Evolutionary conservation across 805 yeast genomes (phyloP).

Genomic region (Jamesozyma gamospora): DNA sequence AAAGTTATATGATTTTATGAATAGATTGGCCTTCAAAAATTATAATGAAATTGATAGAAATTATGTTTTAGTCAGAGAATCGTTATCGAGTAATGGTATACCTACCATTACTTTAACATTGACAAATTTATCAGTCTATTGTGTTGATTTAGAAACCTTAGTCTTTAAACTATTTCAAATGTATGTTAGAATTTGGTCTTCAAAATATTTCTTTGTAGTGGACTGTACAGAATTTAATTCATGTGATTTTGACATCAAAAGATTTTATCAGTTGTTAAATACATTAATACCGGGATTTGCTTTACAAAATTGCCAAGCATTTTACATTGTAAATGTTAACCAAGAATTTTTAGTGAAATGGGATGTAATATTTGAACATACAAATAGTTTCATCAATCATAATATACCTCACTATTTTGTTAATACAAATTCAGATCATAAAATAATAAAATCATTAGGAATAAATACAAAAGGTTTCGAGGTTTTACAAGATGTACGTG

Average conservation of each 20-base stretch:
- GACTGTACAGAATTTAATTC: conserved; percentile 59
- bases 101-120: conserved; percentile 54
- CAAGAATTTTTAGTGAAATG: conserved; percentile 20
- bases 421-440: conserved; percentile 38
- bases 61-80: conserved; percentile 44
- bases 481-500: conserved; percentile 41
- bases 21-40: conserved; percentile 49
- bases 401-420: conserved; percentile 32
- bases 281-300: conserved; percentile 44
- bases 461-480: conserved; percentile 35
- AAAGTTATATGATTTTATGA: conserved; percentile 64
- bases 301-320: conserved; percentile 41
- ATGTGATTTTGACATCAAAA: conserved; percentile 13
- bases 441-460: conserved; percentile 36
- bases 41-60: conserved; percentile 27
- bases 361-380: conserved; percentile 16
- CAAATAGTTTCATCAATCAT: conserved; percentile 19
- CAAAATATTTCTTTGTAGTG: conserved; percentile 48
- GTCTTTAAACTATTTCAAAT: conserved; percentile 54
- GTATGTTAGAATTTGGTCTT: conserved; percentile 62
- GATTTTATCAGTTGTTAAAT: conserved; percentile 26
- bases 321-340: conserved; percentile 39
- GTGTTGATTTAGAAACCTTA: conserved; percentile 39
- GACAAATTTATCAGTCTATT: conserved; percentile 29
- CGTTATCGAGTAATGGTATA: conserved; percentile 61